phyloP scores from a whole-genome alignment of 139 green algal species.

The Diplosphaera chodatii region DNA sequence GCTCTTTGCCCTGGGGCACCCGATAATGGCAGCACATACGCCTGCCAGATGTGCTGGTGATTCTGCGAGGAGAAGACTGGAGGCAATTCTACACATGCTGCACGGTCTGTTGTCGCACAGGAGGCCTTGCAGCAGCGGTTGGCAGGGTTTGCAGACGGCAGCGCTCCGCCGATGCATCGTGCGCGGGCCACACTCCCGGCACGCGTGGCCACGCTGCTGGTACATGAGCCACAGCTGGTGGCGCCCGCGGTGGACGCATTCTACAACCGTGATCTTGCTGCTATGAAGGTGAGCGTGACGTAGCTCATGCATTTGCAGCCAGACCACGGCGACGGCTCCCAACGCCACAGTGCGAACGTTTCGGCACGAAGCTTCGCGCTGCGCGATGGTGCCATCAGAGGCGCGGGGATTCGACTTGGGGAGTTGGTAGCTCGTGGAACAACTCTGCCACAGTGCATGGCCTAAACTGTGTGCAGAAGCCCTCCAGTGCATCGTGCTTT shows the following conservation, averaged over 20 bases:
- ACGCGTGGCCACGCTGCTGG: constrained; percentile 41
- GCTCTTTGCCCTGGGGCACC: too few species aligned
- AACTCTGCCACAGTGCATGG: too few species aligned
- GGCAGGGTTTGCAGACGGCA: constrained; percentile 24
- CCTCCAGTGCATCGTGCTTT: constrained; percentile 23
- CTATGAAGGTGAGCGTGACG: constrained; percentile 25
- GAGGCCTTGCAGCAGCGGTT: constrained; percentile 15
- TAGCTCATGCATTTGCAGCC: neutral
- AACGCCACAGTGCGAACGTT: neutral
- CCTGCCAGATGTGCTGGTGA: too few species aligned
- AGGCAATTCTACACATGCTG: too few species aligned
- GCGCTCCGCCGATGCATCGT: constrained; percentile 28
- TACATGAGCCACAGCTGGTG: constrained; percentile 50
- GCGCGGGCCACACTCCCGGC: constrained; percentile 38
- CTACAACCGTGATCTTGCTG: constrained; percentile 34
- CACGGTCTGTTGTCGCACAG: neutral
- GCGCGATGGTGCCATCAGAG: too few species aligned
- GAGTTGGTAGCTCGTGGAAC: too few species aligned
- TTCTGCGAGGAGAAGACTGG: too few species aligned
- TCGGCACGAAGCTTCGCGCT: too few species aligned
- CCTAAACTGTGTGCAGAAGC: too few species aligned
- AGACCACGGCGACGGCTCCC: neutral
- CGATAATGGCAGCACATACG: too few species aligned
- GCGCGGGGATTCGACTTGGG: too few species aligned
- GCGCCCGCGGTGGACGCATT: constrained; percentile 60